A percentile compares a stretch with the other conserved stretches of the same genome.
These are phyloP conservation scores for Debaryomyces prosopidis DNA, from an alignment of 805 yeast species.

Conservation along the genomic window DNA sequence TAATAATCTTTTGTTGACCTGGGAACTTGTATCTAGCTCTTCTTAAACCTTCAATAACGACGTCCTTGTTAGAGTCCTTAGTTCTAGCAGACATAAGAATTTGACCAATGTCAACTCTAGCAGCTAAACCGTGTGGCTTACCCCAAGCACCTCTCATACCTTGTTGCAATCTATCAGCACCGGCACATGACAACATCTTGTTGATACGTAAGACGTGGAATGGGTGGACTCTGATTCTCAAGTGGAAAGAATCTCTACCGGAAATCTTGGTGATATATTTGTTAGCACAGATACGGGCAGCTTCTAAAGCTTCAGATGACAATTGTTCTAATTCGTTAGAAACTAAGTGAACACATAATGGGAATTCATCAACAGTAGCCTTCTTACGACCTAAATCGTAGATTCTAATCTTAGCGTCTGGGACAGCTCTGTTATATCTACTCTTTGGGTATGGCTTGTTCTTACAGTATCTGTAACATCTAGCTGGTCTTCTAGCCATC, in stretches of 20 bases:
- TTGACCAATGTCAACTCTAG: constrained; percentile 99
- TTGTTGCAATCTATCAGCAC: constrained; percentile 99
- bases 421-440: constrained; percentile 99
- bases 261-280: constrained; percentile 96
- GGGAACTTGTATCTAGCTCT: constrained; percentile 99
- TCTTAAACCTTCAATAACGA: constrained; percentile 98
- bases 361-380: constrained; percentile 99
- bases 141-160: constrained; percentile 99
- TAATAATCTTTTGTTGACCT: constrained; percentile 99
- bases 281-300: constrained; percentile 99
- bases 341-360: constrained; percentile 98
- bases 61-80: constrained; percentile 96
- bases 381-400: constrained; percentile 99
- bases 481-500: constrained; percentile 99
- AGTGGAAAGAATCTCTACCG: constrained; percentile 99
- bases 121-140: constrained; percentile 99
- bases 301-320: constrained; percentile 99
- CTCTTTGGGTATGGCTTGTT: constrained; percentile 99
- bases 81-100: constrained; percentile 97
- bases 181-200: constrained; percentile 99
- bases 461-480: constrained; percentile 99
- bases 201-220: constrained; percentile 99
- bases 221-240: constrained; percentile 99
- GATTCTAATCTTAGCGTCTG: constrained; percentile 99
- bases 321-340: constrained; percentile 99